phyloP scores from a whole-genome alignment of 306 rosid genomes.

The Ochetophila trinervis region DNA sequence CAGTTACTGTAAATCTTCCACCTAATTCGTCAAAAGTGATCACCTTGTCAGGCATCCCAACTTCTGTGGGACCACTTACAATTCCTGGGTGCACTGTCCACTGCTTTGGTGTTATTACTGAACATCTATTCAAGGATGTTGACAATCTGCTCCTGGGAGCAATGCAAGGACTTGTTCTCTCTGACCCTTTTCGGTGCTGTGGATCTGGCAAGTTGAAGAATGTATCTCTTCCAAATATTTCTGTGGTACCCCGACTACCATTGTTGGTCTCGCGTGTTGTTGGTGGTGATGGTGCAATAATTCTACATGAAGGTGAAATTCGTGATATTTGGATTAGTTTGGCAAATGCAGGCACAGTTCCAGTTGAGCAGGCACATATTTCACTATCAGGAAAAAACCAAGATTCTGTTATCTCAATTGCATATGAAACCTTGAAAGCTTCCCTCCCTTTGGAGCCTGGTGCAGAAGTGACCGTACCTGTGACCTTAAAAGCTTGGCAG shows the following conservation, averaged over 20 bases:
- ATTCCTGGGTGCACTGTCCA: conserved; percentile 93
- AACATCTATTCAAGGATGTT: conserved; percentile 93
- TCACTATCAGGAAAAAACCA: conserved; percentile 91
- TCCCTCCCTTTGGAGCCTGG: conserved; percentile 90
- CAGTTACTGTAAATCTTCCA: conserved; percentile 73
- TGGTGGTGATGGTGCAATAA: conserved; percentile 92
- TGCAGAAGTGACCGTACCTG: conserved; percentile 85
- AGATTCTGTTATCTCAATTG: conserved; percentile 72
- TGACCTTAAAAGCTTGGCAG: conserved; percentile 92
- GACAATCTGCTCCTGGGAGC: conserved; percentile 96
- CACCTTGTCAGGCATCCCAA: conserved; percentile 87
- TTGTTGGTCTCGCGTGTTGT: conserved; percentile 75
- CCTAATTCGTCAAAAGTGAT: conserved; percentile 92
- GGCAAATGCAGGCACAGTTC: conserved; percentile 96
- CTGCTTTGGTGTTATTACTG: conserved; percentile 97
- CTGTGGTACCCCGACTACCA: conserved; percentile 78
- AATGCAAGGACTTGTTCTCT: conserved; percentile 90
- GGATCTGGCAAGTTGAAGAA: conserved; percentile 86
- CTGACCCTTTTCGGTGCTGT: conserved; percentile 95
- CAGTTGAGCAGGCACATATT: conserved; percentile 86
- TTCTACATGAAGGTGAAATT: conserved; percentile 93
- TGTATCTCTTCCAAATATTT: conserved; percentile 71
- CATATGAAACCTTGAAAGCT: conserved; percentile 71
- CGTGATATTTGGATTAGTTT: conserved; percentile 82
- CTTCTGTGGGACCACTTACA: conserved; percentile 72